Percentiles rank a stretch among this genome's conserved stretches.
Conservation (phyloP, 208 protist species). For the Blastocrithidia nonstop region DNA sequence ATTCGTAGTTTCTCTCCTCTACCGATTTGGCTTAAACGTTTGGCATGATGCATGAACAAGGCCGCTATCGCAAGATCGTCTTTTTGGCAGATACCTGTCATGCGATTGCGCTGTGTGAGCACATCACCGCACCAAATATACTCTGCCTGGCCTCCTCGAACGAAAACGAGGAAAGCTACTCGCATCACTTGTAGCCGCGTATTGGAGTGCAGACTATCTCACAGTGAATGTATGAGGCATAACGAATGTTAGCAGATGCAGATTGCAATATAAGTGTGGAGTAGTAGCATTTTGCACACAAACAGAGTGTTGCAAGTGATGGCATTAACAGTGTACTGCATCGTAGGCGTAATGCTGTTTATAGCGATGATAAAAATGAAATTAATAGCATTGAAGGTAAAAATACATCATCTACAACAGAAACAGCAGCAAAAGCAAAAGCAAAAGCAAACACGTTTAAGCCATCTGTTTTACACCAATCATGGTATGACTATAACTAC, state of each 20-base stretch:
- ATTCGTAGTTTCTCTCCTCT: slow-evolving; percentile 82
- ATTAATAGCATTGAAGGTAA: neutral
- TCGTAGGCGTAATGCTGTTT: slow-evolving; percentile 1
- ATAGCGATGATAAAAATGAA: neutral
- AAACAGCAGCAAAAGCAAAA: too few relatives aligned
- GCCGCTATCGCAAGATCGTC: slow-evolving; percentile 85
- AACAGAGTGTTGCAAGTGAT: too few relatives aligned
- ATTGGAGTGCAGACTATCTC: slow-evolving; percentile 82
- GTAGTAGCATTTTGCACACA: too few relatives aligned
- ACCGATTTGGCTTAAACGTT: slow-evolving; percentile 90
- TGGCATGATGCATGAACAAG: slow-evolving; percentile 89
- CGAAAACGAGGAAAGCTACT: slow-evolving; percentile 42
- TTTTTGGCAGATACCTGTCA: slow-evolving; percentile 96
- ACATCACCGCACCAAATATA: slow-evolving; percentile 71
- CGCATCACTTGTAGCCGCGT: slow-evolving; percentile 45
- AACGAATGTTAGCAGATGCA: slow-evolving; percentile 40
- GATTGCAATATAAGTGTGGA: too few relatives aligned
- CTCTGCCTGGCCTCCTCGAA: slow-evolving; percentile 49
- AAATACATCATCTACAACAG: too few relatives aligned
- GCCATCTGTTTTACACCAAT: slow-evolving; percentile 23
- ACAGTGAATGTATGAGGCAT: slow-evolving; percentile 82
- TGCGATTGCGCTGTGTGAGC: slow-evolving; percentile 78
- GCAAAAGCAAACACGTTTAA: neutral
- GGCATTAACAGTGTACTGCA: slow-evolving; percentile 3
- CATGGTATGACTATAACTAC: slow-evolving; percentile 53